Base-by-base conservation (phyloP, 2,329 filamentous ascomycete genomes). In the Exophiala viscosa region DNA sequence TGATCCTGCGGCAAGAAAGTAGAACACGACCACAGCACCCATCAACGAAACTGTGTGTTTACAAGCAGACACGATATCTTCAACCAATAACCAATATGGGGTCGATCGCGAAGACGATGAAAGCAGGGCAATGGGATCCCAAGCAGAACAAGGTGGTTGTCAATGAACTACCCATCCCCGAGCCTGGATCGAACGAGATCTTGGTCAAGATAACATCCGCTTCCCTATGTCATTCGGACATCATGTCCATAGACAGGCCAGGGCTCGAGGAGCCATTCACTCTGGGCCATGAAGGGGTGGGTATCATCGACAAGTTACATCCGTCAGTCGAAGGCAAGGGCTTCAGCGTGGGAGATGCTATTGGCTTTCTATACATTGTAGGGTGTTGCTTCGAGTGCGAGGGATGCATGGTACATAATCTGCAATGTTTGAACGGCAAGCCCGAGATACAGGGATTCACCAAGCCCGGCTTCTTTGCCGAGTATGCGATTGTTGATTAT, bases 221-320 rank as follows among this genome's bases (percentile, higher is more conserved):
- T 4, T 72, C 70, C 0, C 64, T 73, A 9, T 73, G 70, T 57
- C 70, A 73, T 54, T 67, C 67, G 1, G 71, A 73, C 48, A 59
- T 71, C 9, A 68, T 69, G 38, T 15, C 50, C 5, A 46, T 54
- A 3, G 31, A 52, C 14, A 8, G 9, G 35, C 35, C 13, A 13
- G 35, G 31, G 5, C 23, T 18, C 2, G 45, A 51, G 31, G 41
- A 55, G 17, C 61, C 60, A 9, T 53, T 70, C 1, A 71, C 70
- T 2, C 59, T 76, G 5, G 74, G 74, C 3, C 75, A 77, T 56
- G 76, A 77, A 63, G 75, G 73, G 11, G 71, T 74, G 17, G 74
- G 74, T 1, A 62, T 72, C 50, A 69, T 76, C 43, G 69, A 70
- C 11, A 62, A 65, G 5, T 65, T 76, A 4, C 64, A 14, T 14